These are phyloP conservation scores for Cucurbita maxima DNA, from an alignment of 306 rosid genomes.

Conservation along the genomic window DNA sequence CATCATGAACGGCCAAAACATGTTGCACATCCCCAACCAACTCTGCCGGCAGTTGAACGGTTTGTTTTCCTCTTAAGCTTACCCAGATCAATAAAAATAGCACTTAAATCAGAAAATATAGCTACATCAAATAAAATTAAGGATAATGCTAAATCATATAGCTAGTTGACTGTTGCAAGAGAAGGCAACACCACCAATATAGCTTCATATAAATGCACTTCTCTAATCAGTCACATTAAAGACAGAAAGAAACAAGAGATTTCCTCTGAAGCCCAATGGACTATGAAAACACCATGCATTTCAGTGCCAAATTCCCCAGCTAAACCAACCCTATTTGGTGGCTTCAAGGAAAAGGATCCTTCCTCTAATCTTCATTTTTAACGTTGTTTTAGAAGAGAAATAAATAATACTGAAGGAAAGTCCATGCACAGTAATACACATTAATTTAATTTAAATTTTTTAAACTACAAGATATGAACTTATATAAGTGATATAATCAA, in stretches of 20 bases:
- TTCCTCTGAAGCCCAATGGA: background rate
- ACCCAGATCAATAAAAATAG: constrained; percentile 15
- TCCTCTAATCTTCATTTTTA: background rate
- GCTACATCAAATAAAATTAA: background rate
- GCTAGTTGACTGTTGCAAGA: background rate
- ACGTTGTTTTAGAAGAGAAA: background rate
- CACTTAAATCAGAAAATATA: background rate
- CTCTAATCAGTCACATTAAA: background rate
- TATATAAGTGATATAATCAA: too few relatives aligned
- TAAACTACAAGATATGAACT: too few relatives aligned
- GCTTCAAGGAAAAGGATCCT: background rate
- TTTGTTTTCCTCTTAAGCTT: constrained; percentile 77
- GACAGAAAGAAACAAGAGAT: background rate
- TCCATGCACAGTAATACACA: too few relatives aligned
- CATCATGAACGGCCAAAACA: constrained; percentile 60
- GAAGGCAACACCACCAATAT: background rate
- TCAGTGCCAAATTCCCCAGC: background rate
- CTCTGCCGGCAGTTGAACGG: constrained; percentile 57
- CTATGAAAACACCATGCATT: background rate
- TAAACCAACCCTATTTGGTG: background rate
- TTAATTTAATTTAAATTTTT: too few relatives aligned
- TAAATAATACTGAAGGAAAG: background rate
- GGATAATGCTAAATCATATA: background rate
- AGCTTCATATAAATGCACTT: background rate
- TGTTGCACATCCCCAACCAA: constrained; percentile 56